These are phyloP conservation scores for Cryomyces antarcticus DNA, from an alignment of 495 filamentous ascomycete genomes.

Conservation along the genomic window DNA sequence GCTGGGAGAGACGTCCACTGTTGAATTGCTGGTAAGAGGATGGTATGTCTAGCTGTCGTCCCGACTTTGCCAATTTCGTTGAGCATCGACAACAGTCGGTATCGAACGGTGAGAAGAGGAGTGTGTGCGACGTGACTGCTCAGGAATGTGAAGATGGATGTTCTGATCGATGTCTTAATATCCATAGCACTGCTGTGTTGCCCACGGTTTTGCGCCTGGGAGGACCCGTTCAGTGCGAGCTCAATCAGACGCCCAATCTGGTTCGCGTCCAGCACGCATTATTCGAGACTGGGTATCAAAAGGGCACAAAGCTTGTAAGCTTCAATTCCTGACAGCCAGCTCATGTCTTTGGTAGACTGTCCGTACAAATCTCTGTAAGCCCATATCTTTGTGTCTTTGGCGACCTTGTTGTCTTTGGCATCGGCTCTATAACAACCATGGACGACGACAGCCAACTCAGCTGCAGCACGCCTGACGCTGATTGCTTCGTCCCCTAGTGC, in stretches of 20 bases:
- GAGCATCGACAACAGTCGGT: constrained; percentile 46
- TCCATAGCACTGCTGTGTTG: constrained; percentile 2
- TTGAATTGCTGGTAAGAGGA: constrained; percentile 47
- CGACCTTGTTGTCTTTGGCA: constrained; percentile 15
- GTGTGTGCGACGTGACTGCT: constrained; percentile 47
- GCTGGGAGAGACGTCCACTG: constrained; percentile 35
- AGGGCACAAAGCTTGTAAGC: constrained; percentile 34
- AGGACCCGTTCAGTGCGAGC: constrained; percentile 3
- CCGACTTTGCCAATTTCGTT: constrained; percentile 50
- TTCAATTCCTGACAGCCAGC: constrained; percentile 38
- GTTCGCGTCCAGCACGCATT: constrained; percentile 51
- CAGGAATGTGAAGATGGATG: constrained; percentile 51
- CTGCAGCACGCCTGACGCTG: constrained; percentile 54
- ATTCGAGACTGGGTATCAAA: constrained; percentile 54
- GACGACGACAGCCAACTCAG: constrained; percentile 35
- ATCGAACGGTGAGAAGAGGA: constrained; percentile 45
- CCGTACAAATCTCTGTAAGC: constrained; percentile 37
- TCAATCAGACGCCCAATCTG: neutral
- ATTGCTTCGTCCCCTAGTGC: constrained; percentile 54
- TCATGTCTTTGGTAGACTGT: constrained; percentile 26
- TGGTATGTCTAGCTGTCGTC: constrained; percentile 40
- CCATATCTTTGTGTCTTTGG: constrained; percentile 21
- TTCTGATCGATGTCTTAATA: constrained; percentile 43
- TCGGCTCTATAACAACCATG: constrained; percentile 15
- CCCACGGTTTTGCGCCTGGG: neutral